Conservation (phyloP, 1,139 yeast species). For the Kodamaea alishanica region DNA sequence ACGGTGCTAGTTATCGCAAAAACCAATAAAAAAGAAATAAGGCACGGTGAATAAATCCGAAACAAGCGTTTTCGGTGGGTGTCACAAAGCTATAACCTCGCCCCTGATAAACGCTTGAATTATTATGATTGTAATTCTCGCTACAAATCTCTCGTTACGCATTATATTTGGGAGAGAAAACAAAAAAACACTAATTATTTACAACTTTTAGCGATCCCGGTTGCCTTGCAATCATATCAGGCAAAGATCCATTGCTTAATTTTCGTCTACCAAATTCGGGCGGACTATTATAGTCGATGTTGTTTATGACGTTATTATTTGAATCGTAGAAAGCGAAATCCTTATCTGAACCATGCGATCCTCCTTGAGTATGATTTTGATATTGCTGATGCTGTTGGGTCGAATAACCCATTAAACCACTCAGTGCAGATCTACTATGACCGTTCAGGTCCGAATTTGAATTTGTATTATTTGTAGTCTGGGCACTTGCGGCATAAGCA, state of each 20-base stretch:
- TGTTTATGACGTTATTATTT: not conserved
- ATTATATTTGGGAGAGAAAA: too few species aligned
- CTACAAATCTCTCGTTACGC: too few species aligned
- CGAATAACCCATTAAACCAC: conserved; percentile 4
- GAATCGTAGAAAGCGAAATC: conserved; percentile 14
- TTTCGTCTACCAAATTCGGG: conserved; percentile 46
- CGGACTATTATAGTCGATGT: conserved; percentile 7
- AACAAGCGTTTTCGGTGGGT: too few species aligned
- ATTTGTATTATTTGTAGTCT: conserved; percentile 8
- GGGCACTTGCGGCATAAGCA: conserved; percentile 11
- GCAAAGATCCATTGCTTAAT: conserved; percentile 68
- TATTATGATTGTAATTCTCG: too few species aligned
- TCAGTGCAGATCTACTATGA: conserved; percentile 15
- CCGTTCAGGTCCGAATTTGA: conserved; percentile 12
- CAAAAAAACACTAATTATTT: conserved; percentile 26
- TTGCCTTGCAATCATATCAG: conserved; percentile 53
- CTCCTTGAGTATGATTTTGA: conserved; percentile 8
- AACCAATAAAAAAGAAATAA: too few species aligned
- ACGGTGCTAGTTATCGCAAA: too few species aligned
- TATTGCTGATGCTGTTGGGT: not conserved
- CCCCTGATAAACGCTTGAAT: too few species aligned
- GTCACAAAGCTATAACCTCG: too few species aligned
- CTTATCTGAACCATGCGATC: conserved; percentile 27
- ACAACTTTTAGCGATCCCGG: conserved; percentile 48
- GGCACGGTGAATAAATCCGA: too few species aligned